Evolutionary conservation across 192 early-diverging fungal species (phyloP).

Genomic region (Coemansia sp.): DNA sequence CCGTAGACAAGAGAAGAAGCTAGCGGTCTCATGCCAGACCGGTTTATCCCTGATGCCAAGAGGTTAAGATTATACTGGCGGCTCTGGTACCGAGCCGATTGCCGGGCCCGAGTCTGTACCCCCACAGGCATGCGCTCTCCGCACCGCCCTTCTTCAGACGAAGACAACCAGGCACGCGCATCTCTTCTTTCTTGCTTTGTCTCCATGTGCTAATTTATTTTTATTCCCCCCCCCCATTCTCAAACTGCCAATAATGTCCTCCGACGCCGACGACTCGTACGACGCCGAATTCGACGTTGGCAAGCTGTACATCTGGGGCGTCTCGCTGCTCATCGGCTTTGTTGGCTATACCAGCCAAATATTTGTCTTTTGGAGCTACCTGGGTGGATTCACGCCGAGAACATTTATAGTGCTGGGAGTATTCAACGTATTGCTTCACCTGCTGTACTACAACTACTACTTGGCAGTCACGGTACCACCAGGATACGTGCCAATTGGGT

Average conservation of each 20-base stretch:
- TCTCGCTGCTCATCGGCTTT: slow-evolving; percentile 62
- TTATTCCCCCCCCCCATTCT: background rate
- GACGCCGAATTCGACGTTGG: slow-evolving; percentile 54
- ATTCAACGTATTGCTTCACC: slow-evolving; percentile 77
- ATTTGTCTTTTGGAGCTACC: slow-evolving; percentile 65
- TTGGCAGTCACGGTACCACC: slow-evolving; percentile 77
- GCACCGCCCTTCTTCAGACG: background rate
- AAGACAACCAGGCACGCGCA: background rate
- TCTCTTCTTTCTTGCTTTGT: background rate
- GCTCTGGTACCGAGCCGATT: background rate
- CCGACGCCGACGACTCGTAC: slow-evolving; percentile 19
- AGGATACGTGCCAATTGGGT: slow-evolving; percentile 70
- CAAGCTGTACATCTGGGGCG: slow-evolving; percentile 59
- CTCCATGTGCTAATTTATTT: background rate
- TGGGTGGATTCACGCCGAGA: slow-evolving; percentile 48
- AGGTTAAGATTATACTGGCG: background rate
- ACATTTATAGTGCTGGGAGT: slow-evolving; percentile 60
- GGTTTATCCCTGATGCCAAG: background rate
- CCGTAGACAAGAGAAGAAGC: background rate
- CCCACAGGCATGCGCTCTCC: background rate
- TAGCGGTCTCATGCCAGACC: background rate
- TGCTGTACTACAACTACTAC: slow-evolving; percentile 89
- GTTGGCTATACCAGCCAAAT: slow-evolving; percentile 65
- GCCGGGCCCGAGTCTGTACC: background rate
- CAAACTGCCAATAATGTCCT: slow-evolving; percentile 3